Percentiles rank a stretch among this genome's conserved stretches.
These are phyloP conservation scores for Sisymbrium altissimum DNA, from an alignment of 345 rosid genomes.

Conservation along the genomic window DNA sequence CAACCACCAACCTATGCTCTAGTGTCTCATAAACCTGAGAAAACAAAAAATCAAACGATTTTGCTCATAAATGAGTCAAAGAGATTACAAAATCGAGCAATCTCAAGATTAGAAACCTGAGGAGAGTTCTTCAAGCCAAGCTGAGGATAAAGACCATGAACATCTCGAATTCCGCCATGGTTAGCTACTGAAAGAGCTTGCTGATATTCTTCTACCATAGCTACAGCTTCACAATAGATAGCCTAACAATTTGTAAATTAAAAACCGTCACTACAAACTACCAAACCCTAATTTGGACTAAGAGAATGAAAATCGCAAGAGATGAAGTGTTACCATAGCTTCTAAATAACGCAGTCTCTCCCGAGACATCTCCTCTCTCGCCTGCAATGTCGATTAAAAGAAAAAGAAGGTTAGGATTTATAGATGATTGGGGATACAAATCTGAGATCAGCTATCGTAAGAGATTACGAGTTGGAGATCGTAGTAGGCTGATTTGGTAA, in stretches of 20 bases:
- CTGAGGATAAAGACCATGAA: conserved; percentile 61
- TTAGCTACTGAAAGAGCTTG: conserved; percentile 71
- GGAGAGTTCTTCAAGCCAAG: conserved; percentile 74
- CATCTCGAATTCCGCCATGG: conserved; percentile 76
- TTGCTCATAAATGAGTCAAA: background rate
- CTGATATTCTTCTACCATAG: conserved; percentile 94
- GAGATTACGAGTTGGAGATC: conserved; percentile 83
- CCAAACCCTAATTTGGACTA: conserved; percentile 6
- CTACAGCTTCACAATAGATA: conserved; percentile 76
- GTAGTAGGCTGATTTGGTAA: conserved; percentile 76
- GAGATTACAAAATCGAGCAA: background rate
- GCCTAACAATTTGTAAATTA: conserved; percentile 48
- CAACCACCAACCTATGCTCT: conserved; percentile 86
- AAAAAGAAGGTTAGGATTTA: conserved; percentile 8
- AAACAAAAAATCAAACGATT: background rate
- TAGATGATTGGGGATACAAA: conserved; percentile 7
- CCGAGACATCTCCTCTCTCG: conserved; percentile 91
- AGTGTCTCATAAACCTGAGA: conserved; percentile 77
- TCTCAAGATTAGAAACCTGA: conserved; percentile 40
- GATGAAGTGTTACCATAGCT: conserved; percentile 61
- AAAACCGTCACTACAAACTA: too few species aligned
- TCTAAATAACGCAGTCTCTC: conserved; percentile 90
- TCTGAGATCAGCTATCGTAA: background rate
- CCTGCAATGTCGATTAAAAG: conserved; percentile 45
- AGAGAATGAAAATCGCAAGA: background rate